Percentiles rank a stretch among this genome's conserved stretches.
phyloP scores from a whole-genome alignment of 202 grass and related monocot species.

The Bolboschoenoplectus hybrid region DNA sequence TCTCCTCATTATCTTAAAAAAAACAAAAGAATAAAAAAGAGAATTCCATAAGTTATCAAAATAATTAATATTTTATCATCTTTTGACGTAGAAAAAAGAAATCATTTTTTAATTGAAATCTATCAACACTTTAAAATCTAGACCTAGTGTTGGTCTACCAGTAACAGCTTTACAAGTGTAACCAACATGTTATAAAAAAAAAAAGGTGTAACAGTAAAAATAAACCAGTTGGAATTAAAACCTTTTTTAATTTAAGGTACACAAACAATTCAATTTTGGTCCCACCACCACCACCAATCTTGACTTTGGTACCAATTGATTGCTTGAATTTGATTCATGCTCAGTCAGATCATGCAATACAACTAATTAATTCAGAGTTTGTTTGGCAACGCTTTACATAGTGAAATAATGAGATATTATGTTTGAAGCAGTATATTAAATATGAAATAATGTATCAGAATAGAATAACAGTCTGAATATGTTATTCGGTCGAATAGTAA shows the following conservation, averaged over 20 bases:
- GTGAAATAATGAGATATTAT: no score
- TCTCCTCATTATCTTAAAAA: no score
- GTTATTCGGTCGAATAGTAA: no score
- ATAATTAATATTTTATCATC: neutral
- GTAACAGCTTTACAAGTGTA: conserved; percentile 10
- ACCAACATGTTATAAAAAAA: conserved; percentile 17
- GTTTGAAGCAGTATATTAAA: no score
- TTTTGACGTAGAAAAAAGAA: neutral
- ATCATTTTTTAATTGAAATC: neutral
- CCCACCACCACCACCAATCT: neutral
- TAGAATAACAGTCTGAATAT: no score
- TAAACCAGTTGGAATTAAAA: neutral
- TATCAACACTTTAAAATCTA: neutral
- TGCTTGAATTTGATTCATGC: neutral
- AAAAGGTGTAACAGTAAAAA: neutral
- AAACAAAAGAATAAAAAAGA: no score
- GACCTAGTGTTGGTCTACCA: neutral
- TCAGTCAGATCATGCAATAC: neutral
- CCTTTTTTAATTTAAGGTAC: neutral
- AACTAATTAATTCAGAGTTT: neutral
- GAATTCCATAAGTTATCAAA: neutral
- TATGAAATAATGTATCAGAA: no score
- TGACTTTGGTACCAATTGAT: conserved; percentile 13
- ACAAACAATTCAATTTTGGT: neutral
- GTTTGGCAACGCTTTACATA: no score